phyloP scores from a whole-genome alignment of 352 stramenopile genomes.

The Globisporangium recalcitrans region DNA sequence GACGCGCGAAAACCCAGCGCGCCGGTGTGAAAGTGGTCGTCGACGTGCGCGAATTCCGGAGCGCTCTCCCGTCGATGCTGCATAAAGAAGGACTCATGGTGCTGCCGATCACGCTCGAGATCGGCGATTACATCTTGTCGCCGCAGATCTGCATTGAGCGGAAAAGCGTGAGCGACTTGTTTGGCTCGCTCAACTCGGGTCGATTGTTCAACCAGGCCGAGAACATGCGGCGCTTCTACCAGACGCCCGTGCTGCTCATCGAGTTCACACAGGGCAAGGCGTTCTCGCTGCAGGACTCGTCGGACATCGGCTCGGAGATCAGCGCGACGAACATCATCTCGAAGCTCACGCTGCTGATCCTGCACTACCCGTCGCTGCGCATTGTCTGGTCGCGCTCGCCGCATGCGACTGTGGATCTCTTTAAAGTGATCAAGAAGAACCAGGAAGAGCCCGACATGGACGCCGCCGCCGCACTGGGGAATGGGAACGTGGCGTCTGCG shows the following conservation, averaged over 20 bases:
- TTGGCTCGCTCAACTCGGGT: conserved; percentile 93
- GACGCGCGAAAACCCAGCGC: conserved; percentile 35
- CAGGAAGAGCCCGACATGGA: conserved; percentile 84
- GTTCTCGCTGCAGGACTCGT: conserved; percentile 84
- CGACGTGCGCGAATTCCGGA: conserved; percentile 97
- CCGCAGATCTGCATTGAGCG: conserved; percentile 96
- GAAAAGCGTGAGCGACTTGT: conserved; percentile 95
- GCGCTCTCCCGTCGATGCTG: conserved; percentile 94
- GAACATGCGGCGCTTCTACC: conserved; percentile 79
- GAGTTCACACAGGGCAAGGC: conserved; percentile 90
- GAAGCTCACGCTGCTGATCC: conserved; percentile 92
- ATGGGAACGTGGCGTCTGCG: conserved; percentile 15
- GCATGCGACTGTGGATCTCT: conserved; percentile 86
- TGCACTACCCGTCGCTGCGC: conserved; percentile 93
- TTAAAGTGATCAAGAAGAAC: conserved; percentile 79
- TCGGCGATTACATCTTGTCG: conserved; percentile 97
- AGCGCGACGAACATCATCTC: conserved; percentile 90
- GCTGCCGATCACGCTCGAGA: conserved; percentile 92
- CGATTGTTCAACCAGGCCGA: conserved; percentile 94
- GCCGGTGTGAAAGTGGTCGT: conserved; percentile 83
- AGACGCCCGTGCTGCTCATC: conserved; percentile 93
- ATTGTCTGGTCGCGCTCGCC: conserved; percentile 94
- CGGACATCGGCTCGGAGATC: conserved; percentile 92
- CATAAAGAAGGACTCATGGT: conserved; percentile 92
- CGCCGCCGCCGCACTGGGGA: conserved; percentile 57